phyloP scores from a whole-genome alignment of 2,329 filamentous ascomycete genomes.

The Arthrocladium fulminans region DNA sequence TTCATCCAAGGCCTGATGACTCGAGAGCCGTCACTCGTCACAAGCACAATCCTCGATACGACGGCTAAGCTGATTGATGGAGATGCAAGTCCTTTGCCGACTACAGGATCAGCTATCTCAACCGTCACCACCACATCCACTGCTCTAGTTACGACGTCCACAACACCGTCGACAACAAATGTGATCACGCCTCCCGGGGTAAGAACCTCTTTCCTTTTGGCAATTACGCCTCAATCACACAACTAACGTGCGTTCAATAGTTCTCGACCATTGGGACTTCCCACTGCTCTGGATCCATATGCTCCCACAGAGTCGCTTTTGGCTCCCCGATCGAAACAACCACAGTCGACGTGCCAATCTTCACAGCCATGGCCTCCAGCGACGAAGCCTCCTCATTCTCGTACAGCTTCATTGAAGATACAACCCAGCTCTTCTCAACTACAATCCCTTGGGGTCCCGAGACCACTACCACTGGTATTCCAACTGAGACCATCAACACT shows the following conservation, averaged over 20 bases:
- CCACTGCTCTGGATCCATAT: too few relatives aligned
- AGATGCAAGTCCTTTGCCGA: not conserved
- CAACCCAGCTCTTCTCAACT: not conserved
- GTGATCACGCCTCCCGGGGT: not conserved
- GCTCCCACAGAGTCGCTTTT: too few relatives aligned
- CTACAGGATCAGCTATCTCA: not conserved
- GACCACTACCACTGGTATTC: not conserved
- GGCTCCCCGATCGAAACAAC: too few relatives aligned
- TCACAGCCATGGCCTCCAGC: not conserved
- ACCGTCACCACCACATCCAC: not conserved
- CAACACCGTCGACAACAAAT: not conserved
- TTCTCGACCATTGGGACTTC: too few relatives aligned
- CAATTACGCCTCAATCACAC: too few relatives aligned
- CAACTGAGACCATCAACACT: not conserved
- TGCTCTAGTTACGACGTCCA: not conserved
- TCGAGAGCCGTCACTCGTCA: not conserved
- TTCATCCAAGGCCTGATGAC: not conserved
- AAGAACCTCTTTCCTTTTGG: not conserved
- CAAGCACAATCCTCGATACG: not conserved
- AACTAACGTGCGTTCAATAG: too few relatives aligned
- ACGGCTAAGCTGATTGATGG: not conserved
- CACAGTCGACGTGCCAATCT: too few relatives aligned
- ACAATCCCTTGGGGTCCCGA: not conserved
- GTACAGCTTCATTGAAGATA: not conserved
- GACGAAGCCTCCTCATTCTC: not conserved